Base-by-base conservation (phyloP, 192 early-diverging fungal genomes). In the Funneliformis mosseae region DNA sequence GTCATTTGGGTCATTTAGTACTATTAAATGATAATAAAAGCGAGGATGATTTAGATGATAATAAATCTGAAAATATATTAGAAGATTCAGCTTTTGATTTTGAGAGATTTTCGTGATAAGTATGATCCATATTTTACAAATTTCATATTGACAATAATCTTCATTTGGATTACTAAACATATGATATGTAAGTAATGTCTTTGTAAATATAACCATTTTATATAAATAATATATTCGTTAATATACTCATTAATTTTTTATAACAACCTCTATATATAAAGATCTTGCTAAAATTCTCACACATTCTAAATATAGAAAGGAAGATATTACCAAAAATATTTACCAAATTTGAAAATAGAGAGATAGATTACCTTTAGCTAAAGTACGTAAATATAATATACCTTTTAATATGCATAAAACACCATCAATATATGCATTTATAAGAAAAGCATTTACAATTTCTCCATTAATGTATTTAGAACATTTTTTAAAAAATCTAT, bases 261-360 rank as follows among this genome's bases (percentile, higher is more conserved):
- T 73, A 73, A 25, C 71, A 1, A 73, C 71, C 14, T 2, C 6
- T 27, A 41, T 41, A 10, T 73, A 73, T 73, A 9, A 73, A 73
- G 43, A 73, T 48, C 71, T 73, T 5, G 4, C 43, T 5, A 42
- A 73, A 42, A 73, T 45, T 73, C 18, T 73, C 43, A n/a, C 14
- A 18, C 38, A 45, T 33, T 18, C 16, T 5, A 21, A 73, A 3
- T 73, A 5, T 73, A 11, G 9, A 4, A 73, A 46, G 5, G 5
- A 68, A 7, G 71, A 73, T 9, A 5, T 48, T 45, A 23, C 16
- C 3, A 42, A 14, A 46, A 73, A 73, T 48, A 73, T 73, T 5
- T 8, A 41, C 2, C 18, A 16, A 3, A 6, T 73, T 46, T 14
- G 43, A 4, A 42, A 73, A 48, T 73, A 21, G 43, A 42, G 43